Percentiles rank a stretch among this genome's conserved stretches.
phyloP scores from a whole-genome alignment of 2,329 filamentous ascomycete genomes.

The Alternaria gansuensis region DNA sequence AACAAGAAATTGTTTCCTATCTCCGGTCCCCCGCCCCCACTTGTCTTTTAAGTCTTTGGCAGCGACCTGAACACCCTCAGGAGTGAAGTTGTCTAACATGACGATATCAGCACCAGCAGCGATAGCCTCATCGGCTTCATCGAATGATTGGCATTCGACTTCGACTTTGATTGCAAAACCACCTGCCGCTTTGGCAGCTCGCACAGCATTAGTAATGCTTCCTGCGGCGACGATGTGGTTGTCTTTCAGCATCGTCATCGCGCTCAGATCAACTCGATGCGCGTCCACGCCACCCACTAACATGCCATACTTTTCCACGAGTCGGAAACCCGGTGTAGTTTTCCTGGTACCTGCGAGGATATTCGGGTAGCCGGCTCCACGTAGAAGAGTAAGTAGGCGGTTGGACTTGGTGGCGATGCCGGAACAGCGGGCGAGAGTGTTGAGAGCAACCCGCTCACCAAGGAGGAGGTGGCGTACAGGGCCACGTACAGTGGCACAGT shows the following conservation, averaged over 20 bases:
- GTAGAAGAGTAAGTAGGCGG: conserved; percentile 61
- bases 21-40: conserved; percentile 72
- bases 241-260: conserved; percentile 99
- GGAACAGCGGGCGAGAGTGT: conserved; percentile 88
- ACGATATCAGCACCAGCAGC: conserved; percentile 90
- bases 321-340: conserved; percentile 92
- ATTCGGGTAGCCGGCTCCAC: conserved; percentile 75
- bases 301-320: conserved; percentile 99
- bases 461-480: conserved; percentile 84
- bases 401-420: conserved; percentile 78
- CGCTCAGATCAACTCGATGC: conserved; percentile 84
- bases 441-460: conserved; percentile 93
- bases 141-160: conserved; percentile 90
- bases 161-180: conserved; percentile 95
- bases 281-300: conserved; percentile 90
- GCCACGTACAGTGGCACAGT: conserved; percentile 82
- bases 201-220: conserved; percentile 85
- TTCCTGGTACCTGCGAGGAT: conserved; percentile 94
- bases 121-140: conserved; percentile 90
- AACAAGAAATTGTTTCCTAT: conserved; percentile 73
- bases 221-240: conserved; percentile 93
- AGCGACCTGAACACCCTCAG: conserved; percentile 77
- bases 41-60: conserved; percentile 78
- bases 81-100: conserved; percentile 96
- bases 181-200: conserved; percentile 80